Conservation (phyloP, 805 yeast genomes). For the Candida pseudofarinosa region DNA sequence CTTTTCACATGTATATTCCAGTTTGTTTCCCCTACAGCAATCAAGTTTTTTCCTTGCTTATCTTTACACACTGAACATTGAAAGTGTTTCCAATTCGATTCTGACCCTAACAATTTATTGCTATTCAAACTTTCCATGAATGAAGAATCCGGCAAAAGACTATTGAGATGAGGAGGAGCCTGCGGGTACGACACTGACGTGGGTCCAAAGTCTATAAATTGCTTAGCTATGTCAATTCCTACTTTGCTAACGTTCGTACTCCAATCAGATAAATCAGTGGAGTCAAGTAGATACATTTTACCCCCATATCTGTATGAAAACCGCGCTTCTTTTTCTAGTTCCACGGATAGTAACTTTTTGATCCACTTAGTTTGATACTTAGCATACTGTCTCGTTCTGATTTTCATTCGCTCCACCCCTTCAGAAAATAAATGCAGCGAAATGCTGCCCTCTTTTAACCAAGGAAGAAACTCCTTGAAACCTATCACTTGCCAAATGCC, state of each 20-base stretch:
- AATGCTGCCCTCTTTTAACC: conserved; percentile 32
- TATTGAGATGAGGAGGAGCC: conserved; percentile 22
- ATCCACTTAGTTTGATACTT: conserved; percentile 91
- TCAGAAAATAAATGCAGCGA: conserved; percentile 26
- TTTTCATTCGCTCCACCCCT: conserved; percentile 74
- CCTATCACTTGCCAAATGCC: conserved; percentile 97
- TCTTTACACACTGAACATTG: conserved; percentile 65
- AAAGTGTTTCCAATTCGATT: conserved; percentile 60
- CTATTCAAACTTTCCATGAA: conserved; percentile 18
- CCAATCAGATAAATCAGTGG: conserved; percentile 71
- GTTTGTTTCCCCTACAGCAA: conserved; percentile 69
- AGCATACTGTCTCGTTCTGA: conserved; percentile 81
- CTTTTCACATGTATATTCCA: conserved; percentile 69
- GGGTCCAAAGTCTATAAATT: conserved; percentile 29
- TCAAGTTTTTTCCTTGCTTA: conserved; percentile 47
- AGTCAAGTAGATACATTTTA: conserved; percentile 64
- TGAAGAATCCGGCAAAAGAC: conserved; percentile 23
- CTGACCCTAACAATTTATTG: conserved; percentile 35
- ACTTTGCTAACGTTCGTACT: conserved; percentile 46
- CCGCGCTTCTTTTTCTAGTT: conserved; percentile 45
- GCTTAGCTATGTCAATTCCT: conserved; percentile 49
- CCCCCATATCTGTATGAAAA: conserved; percentile 56
- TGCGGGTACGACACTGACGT: conserved; percentile 18
- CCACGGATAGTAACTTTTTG: conserved; percentile 60
- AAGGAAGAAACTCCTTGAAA: conserved; percentile 82